A percentile compares a stretch with the other conserved stretches of the same genome.
Conservation (phyloP, 179 eudicot genomes). For the Heliamphora pulchella region DNA sequence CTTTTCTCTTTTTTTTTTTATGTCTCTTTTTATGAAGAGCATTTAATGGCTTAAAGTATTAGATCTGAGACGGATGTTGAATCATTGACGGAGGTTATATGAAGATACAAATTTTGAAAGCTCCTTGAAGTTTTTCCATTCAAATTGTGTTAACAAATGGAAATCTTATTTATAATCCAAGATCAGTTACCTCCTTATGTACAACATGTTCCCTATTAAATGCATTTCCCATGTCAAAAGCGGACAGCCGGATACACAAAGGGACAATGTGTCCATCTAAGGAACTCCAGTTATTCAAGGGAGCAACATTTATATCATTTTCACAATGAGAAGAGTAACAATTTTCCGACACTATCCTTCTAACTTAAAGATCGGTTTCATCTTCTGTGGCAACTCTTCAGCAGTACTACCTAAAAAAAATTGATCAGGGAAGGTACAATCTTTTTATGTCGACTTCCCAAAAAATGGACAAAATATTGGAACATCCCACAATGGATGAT, state of each 20-base stretch:
- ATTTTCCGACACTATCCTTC: background rate
- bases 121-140: background rate
- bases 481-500: background rate
- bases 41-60: background rate
- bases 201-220: too few species aligned
- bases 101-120: background rate
- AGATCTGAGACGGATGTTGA: background rate
- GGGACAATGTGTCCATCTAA: background rate
- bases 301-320: background rate
- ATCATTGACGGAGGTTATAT: background rate
- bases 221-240: background rate
- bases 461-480: too few species aligned
- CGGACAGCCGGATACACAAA: background rate
- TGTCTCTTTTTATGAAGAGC: background rate
- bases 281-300: background rate
- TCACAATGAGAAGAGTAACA: background rate
- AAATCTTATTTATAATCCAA: background rate
- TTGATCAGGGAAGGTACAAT: background rate
- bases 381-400: background rate
- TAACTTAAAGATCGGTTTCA: background rate
- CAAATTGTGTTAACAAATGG: background rate
- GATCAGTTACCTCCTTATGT: too few species aligned
- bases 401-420: background rate
- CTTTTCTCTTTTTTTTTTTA: background rate
- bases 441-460: background rate